phyloP scores from a whole-genome alignment of 352 stramenopile species.

The Peronospora belbahrii region DNA sequence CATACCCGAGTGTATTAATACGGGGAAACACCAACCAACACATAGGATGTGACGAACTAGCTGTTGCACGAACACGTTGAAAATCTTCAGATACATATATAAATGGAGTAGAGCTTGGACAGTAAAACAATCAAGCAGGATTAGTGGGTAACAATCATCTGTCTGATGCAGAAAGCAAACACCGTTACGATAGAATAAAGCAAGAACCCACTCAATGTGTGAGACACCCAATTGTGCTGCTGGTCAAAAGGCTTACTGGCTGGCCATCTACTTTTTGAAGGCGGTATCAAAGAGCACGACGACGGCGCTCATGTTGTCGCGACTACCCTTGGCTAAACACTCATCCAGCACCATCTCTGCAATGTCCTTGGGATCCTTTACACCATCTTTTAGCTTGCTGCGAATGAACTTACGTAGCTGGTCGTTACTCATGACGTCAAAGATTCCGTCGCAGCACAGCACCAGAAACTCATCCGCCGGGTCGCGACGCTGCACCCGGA shows the following conservation, averaged over 20 bases:
- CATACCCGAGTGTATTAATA: too few species aligned
- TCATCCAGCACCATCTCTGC: slow-evolving; percentile 75
- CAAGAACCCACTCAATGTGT: neutral
- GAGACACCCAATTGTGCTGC: neutral
- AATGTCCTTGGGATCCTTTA: slow-evolving; percentile 52
- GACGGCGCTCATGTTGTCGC: slow-evolving; percentile 85
- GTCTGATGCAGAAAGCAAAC: slow-evolving; percentile 2
- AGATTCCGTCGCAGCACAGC: slow-evolving; percentile 91
- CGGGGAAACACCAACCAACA: neutral
- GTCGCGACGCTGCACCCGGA: slow-evolving; percentile 65
- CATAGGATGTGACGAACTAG: slow-evolving; percentile 38
- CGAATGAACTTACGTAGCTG: slow-evolving; percentile 88
- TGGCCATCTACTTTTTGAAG: slow-evolving; percentile 27
- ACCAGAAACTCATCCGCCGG: slow-evolving; percentile 88
- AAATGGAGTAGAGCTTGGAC: neutral
- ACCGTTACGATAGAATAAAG: slow-evolving; percentile 27
- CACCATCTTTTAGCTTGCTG: slow-evolving; percentile 50
- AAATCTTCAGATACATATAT: slow-evolving; percentile 17
- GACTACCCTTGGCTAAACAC: slow-evolving; percentile 70
- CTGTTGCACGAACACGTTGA: slow-evolving; percentile 47
- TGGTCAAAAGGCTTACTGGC: slow-evolving; percentile 5
- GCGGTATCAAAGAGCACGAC: slow-evolving; percentile 65
- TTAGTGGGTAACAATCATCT: slow-evolving; percentile 3
- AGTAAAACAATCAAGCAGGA: neutral
- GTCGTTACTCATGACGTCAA: slow-evolving; percentile 93